Conservation (phyloP, 352 stramenopile species). For the Pythium grandisporangium region DNA sequence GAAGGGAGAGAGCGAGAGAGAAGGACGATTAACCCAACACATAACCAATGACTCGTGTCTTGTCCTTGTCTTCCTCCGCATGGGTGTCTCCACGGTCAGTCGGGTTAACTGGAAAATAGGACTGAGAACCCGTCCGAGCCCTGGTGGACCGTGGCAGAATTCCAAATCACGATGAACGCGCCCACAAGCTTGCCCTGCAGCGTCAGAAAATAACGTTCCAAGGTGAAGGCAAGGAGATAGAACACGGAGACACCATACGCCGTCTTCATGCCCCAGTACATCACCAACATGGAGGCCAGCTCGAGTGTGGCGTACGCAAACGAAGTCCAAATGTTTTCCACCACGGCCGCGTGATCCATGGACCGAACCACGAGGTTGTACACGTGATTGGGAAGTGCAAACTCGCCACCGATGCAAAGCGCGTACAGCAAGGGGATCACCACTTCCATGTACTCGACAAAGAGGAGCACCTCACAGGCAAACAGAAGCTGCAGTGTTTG, state of each 20-base stretch:
- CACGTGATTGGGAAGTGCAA: not conserved
- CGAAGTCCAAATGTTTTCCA: conserved; percentile 1
- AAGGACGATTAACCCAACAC: too few species aligned
- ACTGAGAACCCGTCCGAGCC: too few species aligned
- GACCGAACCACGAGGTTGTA: conserved; percentile 8
- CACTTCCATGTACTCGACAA: conserved; percentile 12
- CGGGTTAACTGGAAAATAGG: too few species aligned
- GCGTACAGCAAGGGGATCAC: conserved; percentile 3
- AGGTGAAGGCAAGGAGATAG: conserved; percentile 20
- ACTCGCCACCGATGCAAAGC: not conserved
- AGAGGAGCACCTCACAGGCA: conserved; percentile 8
- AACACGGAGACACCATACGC: conserved; percentile 16
- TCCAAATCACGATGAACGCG: conserved; percentile 7
- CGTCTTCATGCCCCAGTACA: conserved; percentile 13
- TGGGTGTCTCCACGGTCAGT: too few species aligned
- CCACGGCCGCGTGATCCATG: conserved; percentile 1
- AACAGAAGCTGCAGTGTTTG: conserved; percentile 11
- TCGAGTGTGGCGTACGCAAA: conserved; percentile 22
- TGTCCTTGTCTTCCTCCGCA: too few species aligned
- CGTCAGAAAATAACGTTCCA: conserved; percentile 22
- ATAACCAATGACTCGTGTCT: too few species aligned
- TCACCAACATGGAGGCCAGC: conserved; percentile 16
- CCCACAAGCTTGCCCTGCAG: conserved; percentile 25
- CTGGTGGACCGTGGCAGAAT: conserved; percentile 4
- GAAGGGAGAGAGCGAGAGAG: not conserved